A percentile compares a stretch with the other conserved stretches of the same genome.
Evolutionary conservation across 495 filamentous ascomycete species (phyloP).

Genomic region (Oidiodendron maius): DNA sequence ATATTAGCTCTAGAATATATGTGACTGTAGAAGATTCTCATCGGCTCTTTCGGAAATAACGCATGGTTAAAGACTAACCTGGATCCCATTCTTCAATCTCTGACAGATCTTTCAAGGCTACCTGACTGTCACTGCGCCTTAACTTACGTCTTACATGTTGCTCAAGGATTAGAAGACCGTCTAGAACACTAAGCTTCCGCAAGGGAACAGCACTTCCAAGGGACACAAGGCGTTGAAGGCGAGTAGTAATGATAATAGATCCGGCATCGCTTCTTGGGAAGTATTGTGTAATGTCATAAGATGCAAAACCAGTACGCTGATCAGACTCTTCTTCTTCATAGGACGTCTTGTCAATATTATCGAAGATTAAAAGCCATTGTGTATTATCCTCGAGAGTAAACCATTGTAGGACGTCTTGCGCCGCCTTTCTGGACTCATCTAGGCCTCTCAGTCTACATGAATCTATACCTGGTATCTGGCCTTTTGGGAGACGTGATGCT

Average conservation of each 20-base stretch:
- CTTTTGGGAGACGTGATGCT: slow-evolving; percentile 22
- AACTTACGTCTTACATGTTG: slow-evolving; percentile 13
- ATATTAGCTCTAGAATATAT: slow-evolving; percentile 8
- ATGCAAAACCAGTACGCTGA: slow-evolving; percentile 13
- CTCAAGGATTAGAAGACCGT: slow-evolving; percentile 17
- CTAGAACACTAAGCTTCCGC: slow-evolving; percentile 8
- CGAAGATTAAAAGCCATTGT: slow-evolving; percentile 34
- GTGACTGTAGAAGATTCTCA: no score
- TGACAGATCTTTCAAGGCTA: neutral
- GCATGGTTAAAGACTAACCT: slow-evolving; percentile 21
- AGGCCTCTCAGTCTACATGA: slow-evolving; percentile 5
- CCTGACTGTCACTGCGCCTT: no score
- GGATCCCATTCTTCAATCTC: slow-evolving; percentile 15
- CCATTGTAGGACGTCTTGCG: slow-evolving; percentile 29
- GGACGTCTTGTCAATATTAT: slow-evolving; percentile 33
- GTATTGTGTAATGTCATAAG: slow-evolving; percentile 31
- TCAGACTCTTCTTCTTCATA: slow-evolving; percentile 18
- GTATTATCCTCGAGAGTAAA: slow-evolving; percentile 28
- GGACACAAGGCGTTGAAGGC: slow-evolving; percentile 17
- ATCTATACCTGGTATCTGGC: slow-evolving; percentile 19
- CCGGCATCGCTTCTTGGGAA: slow-evolving; percentile 31
- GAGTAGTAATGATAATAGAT: slow-evolving; percentile 35
- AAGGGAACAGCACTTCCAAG: slow-evolving; percentile 17
- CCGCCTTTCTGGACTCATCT: slow-evolving; percentile 12
- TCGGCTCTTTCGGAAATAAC: neutral